These are phyloP conservation scores for Mycena crocata DNA, from an alignment of 768 basidiomycete genomes.

Conservation along the genomic window DNA sequence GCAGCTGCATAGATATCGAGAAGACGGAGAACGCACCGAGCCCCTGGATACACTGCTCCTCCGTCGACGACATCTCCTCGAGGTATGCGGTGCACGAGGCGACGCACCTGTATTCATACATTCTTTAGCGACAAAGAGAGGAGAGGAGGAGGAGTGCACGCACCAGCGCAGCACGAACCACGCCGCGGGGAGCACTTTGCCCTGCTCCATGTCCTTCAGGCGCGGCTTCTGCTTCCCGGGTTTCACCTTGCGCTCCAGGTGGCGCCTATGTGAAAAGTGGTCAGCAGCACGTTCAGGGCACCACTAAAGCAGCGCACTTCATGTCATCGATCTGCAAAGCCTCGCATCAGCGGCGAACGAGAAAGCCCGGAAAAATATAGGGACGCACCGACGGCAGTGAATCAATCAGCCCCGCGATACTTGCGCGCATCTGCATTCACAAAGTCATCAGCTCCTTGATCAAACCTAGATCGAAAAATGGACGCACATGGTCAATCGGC, in stretches of 20 bases:
- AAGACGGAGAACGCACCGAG: constrained; percentile 52
- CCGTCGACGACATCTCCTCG: constrained; percentile 65
- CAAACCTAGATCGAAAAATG: not conserved
- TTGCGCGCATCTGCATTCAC: constrained; percentile 31
- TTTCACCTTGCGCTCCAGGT: constrained; percentile 64
- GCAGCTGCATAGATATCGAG: not conserved
- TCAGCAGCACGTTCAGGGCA: not conserved
- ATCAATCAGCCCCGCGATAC: constrained; percentile 30
- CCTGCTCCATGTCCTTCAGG: constrained; percentile 60
- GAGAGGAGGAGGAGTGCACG: constrained; percentile 7
- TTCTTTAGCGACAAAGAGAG: not conserved
- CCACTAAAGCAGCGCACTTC: constrained; percentile 12
- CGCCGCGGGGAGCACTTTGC: constrained; percentile 63
- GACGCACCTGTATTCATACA: constrained; percentile 60
- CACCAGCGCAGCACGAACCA: constrained; percentile 77
- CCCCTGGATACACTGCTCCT: constrained; percentile 65
- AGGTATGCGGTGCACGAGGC: constrained; percentile 80
- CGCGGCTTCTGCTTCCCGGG: constrained; percentile 65
- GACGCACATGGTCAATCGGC: constrained; percentile 25
- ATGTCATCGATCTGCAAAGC: constrained; percentile 18
- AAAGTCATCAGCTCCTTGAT: not conserved
- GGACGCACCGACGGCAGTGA: constrained; percentile 47
- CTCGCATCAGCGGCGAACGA: not conserved
- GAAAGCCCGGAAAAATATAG: not conserved
- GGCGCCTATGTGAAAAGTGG: constrained; percentile 43